Conservation (phyloP, 352 stramenopile genomes). For the Globisporangium emineosum region DNA sequence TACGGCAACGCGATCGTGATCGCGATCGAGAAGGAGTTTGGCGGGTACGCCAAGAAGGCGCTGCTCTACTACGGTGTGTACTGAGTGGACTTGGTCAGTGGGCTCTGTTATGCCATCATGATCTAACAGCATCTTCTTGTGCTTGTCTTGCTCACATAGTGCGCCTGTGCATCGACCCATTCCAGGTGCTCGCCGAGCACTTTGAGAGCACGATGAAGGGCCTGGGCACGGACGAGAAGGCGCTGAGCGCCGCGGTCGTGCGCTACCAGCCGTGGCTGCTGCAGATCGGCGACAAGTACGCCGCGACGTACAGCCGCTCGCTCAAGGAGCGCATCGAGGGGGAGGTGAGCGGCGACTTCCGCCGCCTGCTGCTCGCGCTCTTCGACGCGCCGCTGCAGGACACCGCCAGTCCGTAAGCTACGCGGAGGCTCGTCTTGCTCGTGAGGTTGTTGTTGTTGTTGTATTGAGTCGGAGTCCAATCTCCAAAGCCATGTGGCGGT, state of each 20-base stretch:
- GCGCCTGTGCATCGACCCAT: constrained; percentile 46
- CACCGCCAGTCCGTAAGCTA: too few species aligned
- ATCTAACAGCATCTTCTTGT: background rate
- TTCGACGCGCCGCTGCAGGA: constrained; percentile 31
- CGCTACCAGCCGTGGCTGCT: constrained; percentile 52
- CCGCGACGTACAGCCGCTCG: constrained; percentile 36
- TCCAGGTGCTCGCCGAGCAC: constrained; percentile 42
- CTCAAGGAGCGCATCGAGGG: constrained; percentile 53
- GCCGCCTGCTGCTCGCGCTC: constrained; percentile 44
- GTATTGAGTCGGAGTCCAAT: too few species aligned
- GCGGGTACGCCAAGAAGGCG: constrained; percentile 48
- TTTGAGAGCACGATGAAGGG: constrained; percentile 63
- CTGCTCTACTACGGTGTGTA: constrained; percentile 63
- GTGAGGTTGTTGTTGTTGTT: too few species aligned
- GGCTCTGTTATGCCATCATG: too few species aligned
- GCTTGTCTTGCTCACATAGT: constrained; percentile 21
- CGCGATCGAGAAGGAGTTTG: constrained; percentile 66
- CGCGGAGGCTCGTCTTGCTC: too few species aligned
- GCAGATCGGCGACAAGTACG: constrained; percentile 36
- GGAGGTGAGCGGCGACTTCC: constrained; percentile 57
- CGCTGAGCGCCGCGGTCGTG: constrained; percentile 46
- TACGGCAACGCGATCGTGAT: constrained; percentile 57
- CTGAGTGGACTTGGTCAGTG: too few species aligned
- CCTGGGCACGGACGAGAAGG: constrained; percentile 54
- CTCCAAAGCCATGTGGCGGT: too few species aligned